Percentiles rank a stretch among this genome's conserved stretches.
These are phyloP conservation scores for Amoebophrya sp. DNA, from an alignment of 169 alveolate species.

Conservation along the genomic window DNA sequence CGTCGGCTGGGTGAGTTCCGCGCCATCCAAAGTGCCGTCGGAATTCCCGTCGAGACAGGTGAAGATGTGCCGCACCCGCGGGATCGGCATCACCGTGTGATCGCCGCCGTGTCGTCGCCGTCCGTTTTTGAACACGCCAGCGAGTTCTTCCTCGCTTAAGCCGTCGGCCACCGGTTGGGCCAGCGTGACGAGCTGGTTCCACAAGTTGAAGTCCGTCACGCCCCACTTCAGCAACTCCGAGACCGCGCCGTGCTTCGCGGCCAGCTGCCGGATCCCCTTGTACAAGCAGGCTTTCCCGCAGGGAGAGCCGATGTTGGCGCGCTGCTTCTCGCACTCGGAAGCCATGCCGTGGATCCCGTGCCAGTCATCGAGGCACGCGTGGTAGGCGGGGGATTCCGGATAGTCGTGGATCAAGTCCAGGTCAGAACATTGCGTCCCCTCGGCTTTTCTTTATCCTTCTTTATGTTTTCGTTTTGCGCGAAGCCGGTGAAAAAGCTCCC, in stretches of 20 bases:
- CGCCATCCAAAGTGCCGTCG: not conserved
- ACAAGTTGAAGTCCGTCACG: not conserved
- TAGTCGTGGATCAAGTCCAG: conserved; percentile 1
- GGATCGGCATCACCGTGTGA: not conserved
- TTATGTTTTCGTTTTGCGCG: too few relatives aligned
- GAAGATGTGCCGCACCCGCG: not conserved
- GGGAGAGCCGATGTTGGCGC: not conserved
- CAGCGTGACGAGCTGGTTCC: not conserved
- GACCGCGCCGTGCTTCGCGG: not conserved
- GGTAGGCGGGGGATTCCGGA: not conserved
- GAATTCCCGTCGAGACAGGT: not conserved
- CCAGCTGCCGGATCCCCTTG: not conserved
- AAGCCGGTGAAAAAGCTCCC: too few relatives aligned
- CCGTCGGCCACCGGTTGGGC: not conserved
- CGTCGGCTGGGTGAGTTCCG: not conserved
- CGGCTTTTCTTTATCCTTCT: too few relatives aligned
- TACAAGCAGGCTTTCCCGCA: conserved; percentile 4
- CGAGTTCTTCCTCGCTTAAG: not conserved
- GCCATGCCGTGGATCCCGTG: not conserved
- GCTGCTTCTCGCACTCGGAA: conserved; percentile 7
- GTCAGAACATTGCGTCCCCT: not conserved
- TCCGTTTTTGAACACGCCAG: not conserved
- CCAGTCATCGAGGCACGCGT: not conserved
- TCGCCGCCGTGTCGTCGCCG: not conserved
- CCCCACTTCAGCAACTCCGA: conserved; percentile 8